A percentile compares a stretch with the other conserved stretches of the same genome.
Evolutionary conservation across 345 rosid genomes (phyloP).

Genomic region (Nasturtium officinale): DNA sequence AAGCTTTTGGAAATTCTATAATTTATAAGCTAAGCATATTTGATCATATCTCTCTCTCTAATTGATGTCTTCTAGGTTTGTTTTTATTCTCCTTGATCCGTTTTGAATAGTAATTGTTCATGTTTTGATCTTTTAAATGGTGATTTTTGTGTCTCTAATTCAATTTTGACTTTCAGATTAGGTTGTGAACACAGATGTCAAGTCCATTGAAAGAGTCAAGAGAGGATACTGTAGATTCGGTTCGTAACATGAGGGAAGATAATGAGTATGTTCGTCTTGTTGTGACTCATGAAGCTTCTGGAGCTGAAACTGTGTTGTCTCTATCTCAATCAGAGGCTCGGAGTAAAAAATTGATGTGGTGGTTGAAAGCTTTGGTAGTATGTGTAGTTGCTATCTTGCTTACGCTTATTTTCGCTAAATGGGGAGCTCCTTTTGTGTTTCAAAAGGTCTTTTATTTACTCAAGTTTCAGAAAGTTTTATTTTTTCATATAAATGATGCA

Average conservation of each 20-base stretch:
- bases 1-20: neutral
- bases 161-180: neutral
- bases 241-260: slow-evolving; percentile 51
- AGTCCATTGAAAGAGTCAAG: slow-evolving; percentile 42
- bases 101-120: neutral
- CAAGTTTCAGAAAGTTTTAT: neutral
- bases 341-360: slow-evolving; percentile 51
- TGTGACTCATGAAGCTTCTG: slow-evolving; percentile 49
- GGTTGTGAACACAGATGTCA: slow-evolving; percentile 45
- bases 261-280: slow-evolving; percentile 77
- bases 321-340: slow-evolving; percentile 42
- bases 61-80: slow-evolving; percentile 28
- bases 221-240: slow-evolving; percentile 36
- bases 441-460: slow-evolving; percentile 52
- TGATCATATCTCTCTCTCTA: slow-evolving; percentile 24
- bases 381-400: slow-evolving; percentile 38
- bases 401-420: slow-evolving; percentile 59
- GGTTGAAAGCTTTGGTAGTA: slow-evolving; percentile 59
- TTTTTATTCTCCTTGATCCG: neutral
- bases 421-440: slow-evolving; percentile 86
- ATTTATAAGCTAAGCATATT: slow-evolving; percentile 27
- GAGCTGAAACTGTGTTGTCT: slow-evolving; percentile 41
- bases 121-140: slow-evolving; percentile 18
- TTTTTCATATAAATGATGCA: neutral
- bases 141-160: slow-evolving; percentile 24